Evolutionary conservation across 2,329 filamentous ascomycete species (phyloP).

Genomic region (Fusarium palustre): DNA sequence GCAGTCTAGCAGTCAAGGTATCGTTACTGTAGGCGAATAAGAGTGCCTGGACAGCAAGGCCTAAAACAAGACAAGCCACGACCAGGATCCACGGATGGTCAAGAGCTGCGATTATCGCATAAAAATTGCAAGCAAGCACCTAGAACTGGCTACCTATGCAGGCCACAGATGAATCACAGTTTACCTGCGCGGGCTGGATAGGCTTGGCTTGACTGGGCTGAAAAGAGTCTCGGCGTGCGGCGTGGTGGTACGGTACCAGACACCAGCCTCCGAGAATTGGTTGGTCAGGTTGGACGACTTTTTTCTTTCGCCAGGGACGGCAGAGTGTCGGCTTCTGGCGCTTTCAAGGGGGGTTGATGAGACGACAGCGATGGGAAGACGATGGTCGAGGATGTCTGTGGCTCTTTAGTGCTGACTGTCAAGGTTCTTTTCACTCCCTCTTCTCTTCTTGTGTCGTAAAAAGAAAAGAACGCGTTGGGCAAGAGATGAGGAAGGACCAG

Average conservation of each 20-base stretch:
- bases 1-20: constrained; percentile 1
- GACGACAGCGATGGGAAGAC: constrained; percentile 21
- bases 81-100: constrained; percentile 46
- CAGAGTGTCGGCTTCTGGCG: constrained; percentile 8
- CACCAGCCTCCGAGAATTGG: constrained; percentile 22
- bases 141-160: constrained; percentile 30
- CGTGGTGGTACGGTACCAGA: constrained; percentile 32
- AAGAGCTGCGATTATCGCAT: constrained; percentile 50
- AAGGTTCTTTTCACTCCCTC: constrained; percentile 37
- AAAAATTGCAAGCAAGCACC: constrained; percentile 47
- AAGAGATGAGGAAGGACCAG: constrained; percentile 42
- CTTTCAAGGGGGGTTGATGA: constrained; percentile 26
- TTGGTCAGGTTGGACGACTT: constrained; percentile 22
- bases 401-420: constrained; percentile 41
- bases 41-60: constrained; percentile 24
- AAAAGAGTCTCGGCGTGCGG: constrained; percentile 33
- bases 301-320: constrained; percentile 31
- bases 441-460: constrained; percentile 40
- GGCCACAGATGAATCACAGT: constrained; percentile 41
- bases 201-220: constrained; percentile 30
- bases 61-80: constrained; percentile 45
- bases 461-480: constrained; percentile 47
- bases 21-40: constrained; percentile 1
- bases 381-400: constrained; percentile 30
- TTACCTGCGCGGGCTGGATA: constrained; percentile 27